Conservation (phyloP, 164 flowering plant species). For the Platanus orientalis region DNA sequence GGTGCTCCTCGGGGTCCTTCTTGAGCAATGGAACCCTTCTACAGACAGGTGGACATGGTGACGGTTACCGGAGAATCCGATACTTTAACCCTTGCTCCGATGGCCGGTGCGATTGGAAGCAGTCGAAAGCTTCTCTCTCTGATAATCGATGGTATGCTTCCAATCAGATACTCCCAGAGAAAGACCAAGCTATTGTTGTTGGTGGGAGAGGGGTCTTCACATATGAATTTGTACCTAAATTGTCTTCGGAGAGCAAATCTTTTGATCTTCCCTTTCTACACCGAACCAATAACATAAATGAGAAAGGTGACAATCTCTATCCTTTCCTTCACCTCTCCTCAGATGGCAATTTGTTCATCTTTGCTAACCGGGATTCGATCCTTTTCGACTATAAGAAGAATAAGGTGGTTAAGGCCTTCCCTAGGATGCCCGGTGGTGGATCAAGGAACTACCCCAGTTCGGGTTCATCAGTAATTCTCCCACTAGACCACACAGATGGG, state of each 20-base stretch:
- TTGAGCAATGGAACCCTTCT: constrained; percentile 56
- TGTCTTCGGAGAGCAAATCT: constrained; percentile 2
- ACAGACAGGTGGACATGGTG: constrained; percentile 52
- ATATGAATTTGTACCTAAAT: constrained; percentile 63
- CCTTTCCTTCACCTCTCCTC: constrained; percentile 67
- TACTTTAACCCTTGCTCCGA: constrained; percentile 41
- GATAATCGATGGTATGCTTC: constrained; percentile 62
- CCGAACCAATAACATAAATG: constrained; percentile 25
- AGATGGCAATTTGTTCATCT: constrained; percentile 69
- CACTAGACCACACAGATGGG: constrained; percentile 39
- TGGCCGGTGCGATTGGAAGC: constrained; percentile 45
- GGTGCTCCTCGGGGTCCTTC: constrained; percentile 77
- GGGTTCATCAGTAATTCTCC: constrained; percentile 69
- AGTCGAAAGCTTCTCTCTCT: constrained; percentile 12
- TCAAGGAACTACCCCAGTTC: constrained; percentile 66
- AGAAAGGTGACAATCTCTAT: constrained; percentile 50
- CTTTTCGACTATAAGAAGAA: constrained; percentile 41
- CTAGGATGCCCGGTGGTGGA: constrained; percentile 53
- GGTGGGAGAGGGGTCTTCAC: constrained; percentile 50
- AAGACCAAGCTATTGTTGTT: constrained; percentile 46
- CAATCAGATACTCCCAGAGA: constrained; percentile 39
- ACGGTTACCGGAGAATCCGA: constrained; percentile 38
- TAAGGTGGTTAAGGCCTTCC: constrained; percentile 49
- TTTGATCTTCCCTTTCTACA: constrained; percentile 50
- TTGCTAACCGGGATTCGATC: constrained; percentile 62